phyloP scores from a whole-genome alignment of 2,329 filamentous ascomycete genomes.

The Elsinoe arachidis region DNA sequence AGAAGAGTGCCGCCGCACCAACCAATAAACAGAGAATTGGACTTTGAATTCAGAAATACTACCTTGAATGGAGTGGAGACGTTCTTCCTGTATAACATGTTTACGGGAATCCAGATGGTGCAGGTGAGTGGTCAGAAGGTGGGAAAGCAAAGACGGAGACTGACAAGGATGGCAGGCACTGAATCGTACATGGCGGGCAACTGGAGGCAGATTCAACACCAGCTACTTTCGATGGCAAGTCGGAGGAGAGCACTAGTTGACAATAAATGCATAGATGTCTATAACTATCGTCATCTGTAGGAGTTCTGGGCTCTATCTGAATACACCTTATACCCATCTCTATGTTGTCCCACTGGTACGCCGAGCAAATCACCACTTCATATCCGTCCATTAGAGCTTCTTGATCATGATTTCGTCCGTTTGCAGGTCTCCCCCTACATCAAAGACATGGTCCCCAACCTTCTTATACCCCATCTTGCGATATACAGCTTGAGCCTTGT shows the following conservation, averaged over 20 bases:
- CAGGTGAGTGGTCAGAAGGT: conserved; percentile 28
- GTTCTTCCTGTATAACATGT: conserved; percentile 44
- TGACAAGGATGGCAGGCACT: conserved; percentile 25
- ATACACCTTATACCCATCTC: background rate
- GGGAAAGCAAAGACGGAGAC: conserved; percentile 1
- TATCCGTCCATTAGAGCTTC: background rate
- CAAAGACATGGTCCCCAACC: conserved; percentile 37
- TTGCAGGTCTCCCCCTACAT: conserved; percentile 34
- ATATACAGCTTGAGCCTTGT: conserved; percentile 33
- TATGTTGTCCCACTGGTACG: background rate
- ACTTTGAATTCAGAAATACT: conserved; percentile 35
- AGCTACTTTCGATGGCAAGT: conserved; percentile 44
- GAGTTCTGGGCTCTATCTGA: background rate
- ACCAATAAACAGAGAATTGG: conserved; percentile 37
- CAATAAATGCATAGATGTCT: background rate
- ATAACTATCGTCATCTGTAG: background rate
- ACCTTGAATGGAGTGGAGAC: conserved; percentile 38
- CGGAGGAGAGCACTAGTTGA: conserved; percentile 43
- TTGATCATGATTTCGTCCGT: conserved; percentile 38
- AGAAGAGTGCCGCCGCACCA: conserved; percentile 41
- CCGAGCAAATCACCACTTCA: background rate
- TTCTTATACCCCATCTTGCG: conserved; percentile 33
- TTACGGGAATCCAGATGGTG: conserved; percentile 39
- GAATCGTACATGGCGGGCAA: conserved; percentile 42
- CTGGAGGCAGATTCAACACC: conserved; percentile 41